Base-by-base conservation (phyloP, 2,329 filamentous ascomycete genomes). In the Fusarium transvaalense region DNA sequence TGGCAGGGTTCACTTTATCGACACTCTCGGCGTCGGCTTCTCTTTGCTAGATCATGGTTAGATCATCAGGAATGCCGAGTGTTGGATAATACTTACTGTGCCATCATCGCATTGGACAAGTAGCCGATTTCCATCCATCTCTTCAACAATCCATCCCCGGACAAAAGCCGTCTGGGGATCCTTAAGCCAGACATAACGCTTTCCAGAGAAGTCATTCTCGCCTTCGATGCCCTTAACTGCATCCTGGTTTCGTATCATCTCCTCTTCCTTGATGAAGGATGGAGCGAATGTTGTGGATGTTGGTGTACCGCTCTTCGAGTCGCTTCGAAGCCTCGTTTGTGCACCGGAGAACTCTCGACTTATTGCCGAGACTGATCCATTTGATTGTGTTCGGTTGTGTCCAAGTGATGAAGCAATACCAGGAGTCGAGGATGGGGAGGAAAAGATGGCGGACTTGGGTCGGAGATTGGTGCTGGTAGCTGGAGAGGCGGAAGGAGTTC, bases 1-100 rank as follows among this genome's bases (percentile, higher is more conserved):
- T 99, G 76, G 95, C 95, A 46, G 96, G 96, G 81, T 99, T 99
- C 83, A 99, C 97, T 81, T 97, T 98, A 85, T 99, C 97, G 71
- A 97, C 94, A 74, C 89, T 91, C 74, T 98, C 94, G 52, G 88
- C 82, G 71, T 95, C 91, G 51, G 96, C 91, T 76, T 97, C 92
- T 71, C 93, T 91, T 88, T 97, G 93, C 89, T 96, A 71, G 29
- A 57, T 12, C 32, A 32, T 3, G 13, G 63, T 79, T 50, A 78
- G 73, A 51, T 25, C 35, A 32, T 29, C 14, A 25, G 34, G 4
- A 4, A 45, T 14, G 17, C 5, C 9, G 31, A 21, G 14, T 23
- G 13, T 10, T 25, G 4, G 29, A 27, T 21, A 27, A 31, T 32
- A 82, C 91, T 80, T 83, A 95, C 92, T 72, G 88, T 92, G 73